A percentile compares a stretch with the other conserved stretches of the same genome.
These are phyloP conservation scores for Mollisia scopiformis DNA, from an alignment of 2,329 filamentous ascomycete genomes.

Conservation along the genomic window DNA sequence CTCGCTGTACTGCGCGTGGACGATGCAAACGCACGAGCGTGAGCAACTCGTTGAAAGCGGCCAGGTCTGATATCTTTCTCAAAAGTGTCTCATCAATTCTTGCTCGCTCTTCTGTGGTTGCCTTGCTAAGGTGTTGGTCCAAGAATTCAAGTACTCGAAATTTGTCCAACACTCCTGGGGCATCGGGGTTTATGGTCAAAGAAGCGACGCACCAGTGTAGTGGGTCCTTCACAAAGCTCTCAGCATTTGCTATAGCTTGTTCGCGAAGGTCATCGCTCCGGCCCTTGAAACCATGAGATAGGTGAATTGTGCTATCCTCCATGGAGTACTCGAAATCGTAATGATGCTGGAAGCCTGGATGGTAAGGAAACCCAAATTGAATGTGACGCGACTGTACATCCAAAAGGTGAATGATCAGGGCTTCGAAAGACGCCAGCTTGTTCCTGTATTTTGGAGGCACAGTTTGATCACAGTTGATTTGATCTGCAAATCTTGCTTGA, in stretches of 20 bases:
- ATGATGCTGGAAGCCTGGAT: neutral
- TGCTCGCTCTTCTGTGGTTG: constrained; percentile 3
- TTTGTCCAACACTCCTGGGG: constrained; percentile 1
- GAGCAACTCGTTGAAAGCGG: constrained; percentile 9
- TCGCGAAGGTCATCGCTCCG: neutral
- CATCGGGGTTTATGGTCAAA: neutral
- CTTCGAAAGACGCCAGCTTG: neutral
- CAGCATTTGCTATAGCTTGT: neutral
- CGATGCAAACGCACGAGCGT: constrained; percentile 2
- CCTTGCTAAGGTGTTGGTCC: constrained; percentile 2
- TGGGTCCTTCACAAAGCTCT: neutral
- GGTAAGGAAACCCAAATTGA: neutral
- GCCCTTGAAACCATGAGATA: neutral
- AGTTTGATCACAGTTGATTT: neutral
- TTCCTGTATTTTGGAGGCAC: neutral
- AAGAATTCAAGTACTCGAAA: constrained; percentile 4
- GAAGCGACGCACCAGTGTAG: neutral
- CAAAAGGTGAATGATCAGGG: neutral
- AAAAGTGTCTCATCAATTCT: neutral
- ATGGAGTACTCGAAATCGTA: neutral
- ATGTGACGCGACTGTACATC: neutral
- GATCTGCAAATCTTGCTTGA: neutral
- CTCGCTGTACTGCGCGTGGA: neutral
- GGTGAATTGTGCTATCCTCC: neutral
- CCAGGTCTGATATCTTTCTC: constrained; percentile 9